phyloP scores from a whole-genome alignment of 306 rosid genomes.

The Geum urbanum region DNA sequence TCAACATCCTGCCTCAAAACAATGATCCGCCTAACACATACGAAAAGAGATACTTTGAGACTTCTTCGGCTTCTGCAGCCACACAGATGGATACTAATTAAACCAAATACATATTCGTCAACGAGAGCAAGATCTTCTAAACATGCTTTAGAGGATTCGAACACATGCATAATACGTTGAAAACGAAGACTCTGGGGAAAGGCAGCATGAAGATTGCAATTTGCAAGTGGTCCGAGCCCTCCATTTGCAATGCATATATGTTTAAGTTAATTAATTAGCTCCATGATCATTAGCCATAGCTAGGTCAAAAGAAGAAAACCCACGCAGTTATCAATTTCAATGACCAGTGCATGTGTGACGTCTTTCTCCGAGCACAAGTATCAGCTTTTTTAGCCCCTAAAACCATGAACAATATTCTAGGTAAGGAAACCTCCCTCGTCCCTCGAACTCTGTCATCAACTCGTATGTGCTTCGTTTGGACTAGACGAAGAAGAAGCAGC shows the following conservation, averaged over 20 bases:
- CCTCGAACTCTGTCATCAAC: too few species aligned
- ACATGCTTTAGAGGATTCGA: neutral
- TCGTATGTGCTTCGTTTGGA: too few species aligned
- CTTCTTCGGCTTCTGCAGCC: too few species aligned
- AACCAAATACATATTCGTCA: neutral
- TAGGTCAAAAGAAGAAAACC: constrained; percentile 4
- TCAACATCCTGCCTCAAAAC: too few species aligned
- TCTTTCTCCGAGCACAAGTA: neutral
- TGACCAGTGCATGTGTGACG: constrained; percentile 1
- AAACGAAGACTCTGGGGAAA: neutral
- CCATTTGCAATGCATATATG: neutral
- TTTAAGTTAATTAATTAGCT: neutral
- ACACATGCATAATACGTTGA: neutral
- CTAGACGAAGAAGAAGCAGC: too few species aligned
- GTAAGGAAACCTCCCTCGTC: too few species aligned
- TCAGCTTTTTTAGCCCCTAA: too few species aligned
- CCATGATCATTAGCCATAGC: neutral
- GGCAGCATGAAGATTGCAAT: constrained; percentile 4
- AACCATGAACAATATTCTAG: too few species aligned
- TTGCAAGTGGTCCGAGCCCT: neutral
- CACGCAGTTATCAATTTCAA: neutral
- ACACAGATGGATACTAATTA: too few species aligned
- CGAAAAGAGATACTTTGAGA: too few species aligned
- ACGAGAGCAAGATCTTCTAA: neutral
- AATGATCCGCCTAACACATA: too few species aligned